phyloP scores from a whole-genome alignment of 306 rosid genomes.

The Mimosa bimucronata region DNA sequence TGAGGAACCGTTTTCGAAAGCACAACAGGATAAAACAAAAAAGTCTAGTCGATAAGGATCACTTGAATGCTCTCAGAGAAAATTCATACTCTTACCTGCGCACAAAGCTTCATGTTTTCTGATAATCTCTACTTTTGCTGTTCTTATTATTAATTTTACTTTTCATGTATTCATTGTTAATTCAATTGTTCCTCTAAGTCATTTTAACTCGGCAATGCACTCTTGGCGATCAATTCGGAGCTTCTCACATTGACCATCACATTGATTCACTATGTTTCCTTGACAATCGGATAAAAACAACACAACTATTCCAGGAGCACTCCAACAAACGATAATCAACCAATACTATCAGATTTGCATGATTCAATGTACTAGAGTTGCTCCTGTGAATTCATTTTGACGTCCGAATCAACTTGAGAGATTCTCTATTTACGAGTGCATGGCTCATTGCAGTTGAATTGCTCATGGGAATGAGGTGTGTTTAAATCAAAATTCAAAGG shows the following conservation, averaged over 20 bases:
- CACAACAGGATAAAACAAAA: too few species aligned
- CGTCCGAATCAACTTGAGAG: neutral
- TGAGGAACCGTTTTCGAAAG: too few species aligned
- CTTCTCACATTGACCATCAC: neutral
- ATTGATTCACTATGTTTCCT: neutral
- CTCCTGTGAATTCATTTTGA: neutral
- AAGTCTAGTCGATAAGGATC: too few species aligned
- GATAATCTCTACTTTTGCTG: too few species aligned
- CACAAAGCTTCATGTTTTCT: too few species aligned
- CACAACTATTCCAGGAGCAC: neutral
- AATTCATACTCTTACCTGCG: too few species aligned
- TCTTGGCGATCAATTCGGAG: neutral
- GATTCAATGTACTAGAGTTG: neutral
- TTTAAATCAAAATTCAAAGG: neutral
- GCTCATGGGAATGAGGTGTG: neutral
- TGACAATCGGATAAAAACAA: neutral
- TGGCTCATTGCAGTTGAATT: neutral
- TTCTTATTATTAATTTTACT: too few species aligned
- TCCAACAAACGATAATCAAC: neutral
- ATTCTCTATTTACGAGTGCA: neutral
- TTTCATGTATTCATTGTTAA: too few species aligned
- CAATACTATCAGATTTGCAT: neutral
- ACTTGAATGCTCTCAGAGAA: too few species aligned
- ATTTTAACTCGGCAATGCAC: too few species aligned
- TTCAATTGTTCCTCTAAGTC: too few species aligned